Evolutionary conservation across 495 filamentous ascomycete species (phyloP).

Genomic region (Tuber melanosporum): DNA sequence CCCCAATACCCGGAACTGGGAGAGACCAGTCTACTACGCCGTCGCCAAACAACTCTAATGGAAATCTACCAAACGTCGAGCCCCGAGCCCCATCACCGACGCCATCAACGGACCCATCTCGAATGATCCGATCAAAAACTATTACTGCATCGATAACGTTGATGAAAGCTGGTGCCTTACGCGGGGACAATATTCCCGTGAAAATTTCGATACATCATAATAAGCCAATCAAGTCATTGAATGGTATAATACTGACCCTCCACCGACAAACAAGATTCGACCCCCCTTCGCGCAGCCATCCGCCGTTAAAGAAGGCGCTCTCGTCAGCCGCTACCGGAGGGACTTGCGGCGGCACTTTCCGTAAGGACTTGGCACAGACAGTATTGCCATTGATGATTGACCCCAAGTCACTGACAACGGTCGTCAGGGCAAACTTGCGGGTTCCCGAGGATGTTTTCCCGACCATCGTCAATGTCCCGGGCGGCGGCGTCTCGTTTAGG

Average conservation of each 20-base stretch:
- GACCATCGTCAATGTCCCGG: constrained; percentile 80
- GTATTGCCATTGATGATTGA: constrained; percentile 82
- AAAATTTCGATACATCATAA: constrained; percentile 77
- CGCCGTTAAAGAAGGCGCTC: constrained; percentile 49
- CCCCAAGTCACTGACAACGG: constrained; percentile 65
- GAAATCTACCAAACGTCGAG: constrained; percentile 21
- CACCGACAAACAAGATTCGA: constrained; percentile 91
- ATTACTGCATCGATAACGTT: constrained; percentile 85
- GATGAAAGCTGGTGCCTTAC: constrained; percentile 72
- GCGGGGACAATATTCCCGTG: constrained; percentile 74
- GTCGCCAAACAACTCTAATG: constrained; percentile 26
- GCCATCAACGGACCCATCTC: constrained; percentile 42
- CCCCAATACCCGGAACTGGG: constrained; percentile 15
- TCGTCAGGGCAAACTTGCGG: constrained; percentile 71
- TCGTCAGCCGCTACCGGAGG: constrained; percentile 63
- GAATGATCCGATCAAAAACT: constrained; percentile 49
- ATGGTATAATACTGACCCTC: constrained; percentile 86
- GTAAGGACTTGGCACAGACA: constrained; percentile 84
- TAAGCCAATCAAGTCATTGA: constrained; percentile 77
- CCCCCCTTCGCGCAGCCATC: constrained; percentile 63
- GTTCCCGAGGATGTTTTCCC: constrained; percentile 89
- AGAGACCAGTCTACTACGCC: constrained; percentile 17
- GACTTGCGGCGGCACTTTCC: constrained; percentile 80
- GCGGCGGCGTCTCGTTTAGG: constrained; percentile 85
- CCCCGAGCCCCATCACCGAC: constrained; percentile 28